Base-by-base conservation (phyloP, 495 filamentous ascomycete species). In the Aspergillus kassunensis region DNA sequence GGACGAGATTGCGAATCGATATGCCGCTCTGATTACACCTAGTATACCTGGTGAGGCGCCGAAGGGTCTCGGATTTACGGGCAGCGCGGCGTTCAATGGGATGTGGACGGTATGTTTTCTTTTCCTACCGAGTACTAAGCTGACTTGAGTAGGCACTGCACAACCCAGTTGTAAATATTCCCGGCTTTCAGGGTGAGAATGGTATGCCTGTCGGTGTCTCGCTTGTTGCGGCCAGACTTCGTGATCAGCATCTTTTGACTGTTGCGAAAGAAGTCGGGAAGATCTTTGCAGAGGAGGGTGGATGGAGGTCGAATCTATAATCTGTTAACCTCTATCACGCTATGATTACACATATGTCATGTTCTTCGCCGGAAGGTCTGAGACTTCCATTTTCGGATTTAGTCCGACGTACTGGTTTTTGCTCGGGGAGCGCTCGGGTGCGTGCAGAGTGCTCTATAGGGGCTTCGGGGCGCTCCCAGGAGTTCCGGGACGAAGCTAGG, bases 21-120 rank as follows among this genome's bases (percentile, higher is more conserved):
- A 54, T 47, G 40, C 33, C n/a, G 56, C 51, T n/a, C 19, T 54
- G 18, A 7, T 58, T 12, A 45, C 42, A 2, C 51, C 56, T 2
- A 58, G 56, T 47, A 44, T 51, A 12, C 16, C 25, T 4, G 56
- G 53, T 49, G 56, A 58, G 34, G 56, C 56, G 40, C 51, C 50
- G 1, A 2, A 13, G 18, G 51, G 51, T 6, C 6, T 36, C 30
- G 19, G 29, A n/a, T 20, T 44, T 10, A 58, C 56, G 24, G 56
- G 56, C 11, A 46, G 42, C 25, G 36, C 56, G n/a, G 56, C 46
- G 31, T 55, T 55, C 45, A 50, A 50, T 50, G 10, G 27, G 6
- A 55, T 55, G 45, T 55, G 53, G 53, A 55, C 53, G 37, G 53
- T 55, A 45, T 23, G 51, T 52, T 35, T 15, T 16, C 15, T 39